Conservation (phyloP, 2,329 filamentous ascomycete genomes). For the Paramyrothecium sp. region DNA sequence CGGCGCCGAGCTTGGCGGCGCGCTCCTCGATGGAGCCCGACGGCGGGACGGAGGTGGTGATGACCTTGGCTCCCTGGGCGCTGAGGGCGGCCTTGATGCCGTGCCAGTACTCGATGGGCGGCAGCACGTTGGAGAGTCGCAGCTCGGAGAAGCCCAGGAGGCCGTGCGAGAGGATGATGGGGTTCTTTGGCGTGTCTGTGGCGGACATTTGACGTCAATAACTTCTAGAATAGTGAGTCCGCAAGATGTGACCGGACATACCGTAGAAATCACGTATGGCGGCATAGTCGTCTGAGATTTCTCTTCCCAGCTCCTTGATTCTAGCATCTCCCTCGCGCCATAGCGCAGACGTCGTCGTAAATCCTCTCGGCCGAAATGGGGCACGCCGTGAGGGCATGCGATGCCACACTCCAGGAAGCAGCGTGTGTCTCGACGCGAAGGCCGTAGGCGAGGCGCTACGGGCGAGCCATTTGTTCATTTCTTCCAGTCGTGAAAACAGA, state of each 20-base stretch:
- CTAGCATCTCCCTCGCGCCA: constrained; percentile 32
- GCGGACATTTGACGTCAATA: neutral
- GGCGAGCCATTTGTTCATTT: constrained; percentile 1
- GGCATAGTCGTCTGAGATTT: constrained; percentile 47
- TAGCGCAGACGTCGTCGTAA: neutral
- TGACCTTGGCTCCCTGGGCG: constrained; percentile 52
- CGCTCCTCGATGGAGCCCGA: constrained; percentile 60
- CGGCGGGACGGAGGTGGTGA: constrained; percentile 61
- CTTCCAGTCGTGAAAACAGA: neutral
- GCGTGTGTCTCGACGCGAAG: neutral
- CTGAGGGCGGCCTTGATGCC: constrained; percentile 59
- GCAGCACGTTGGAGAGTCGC: constrained; percentile 47
- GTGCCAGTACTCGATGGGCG: constrained; percentile 62
- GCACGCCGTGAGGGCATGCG: neutral
- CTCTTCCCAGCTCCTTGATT: constrained; percentile 35
- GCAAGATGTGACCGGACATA: constrained; percentile 17
- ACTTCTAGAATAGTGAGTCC: neutral
- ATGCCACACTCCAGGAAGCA: neutral
- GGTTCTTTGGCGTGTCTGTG: constrained; percentile 54
- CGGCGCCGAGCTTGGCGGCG: constrained; percentile 53
- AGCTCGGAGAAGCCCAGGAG: constrained; percentile 63
- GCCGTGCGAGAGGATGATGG: constrained; percentile 65
- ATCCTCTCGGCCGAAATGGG: neutral
- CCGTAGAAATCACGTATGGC: constrained; percentile 42
- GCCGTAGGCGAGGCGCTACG: neutral